Percentiles rank a stretch among this genome's conserved stretches.
phyloP scores from a whole-genome alignment of 495 filamentous ascomycete genomes.

The Trichoderma reesei region DNA sequence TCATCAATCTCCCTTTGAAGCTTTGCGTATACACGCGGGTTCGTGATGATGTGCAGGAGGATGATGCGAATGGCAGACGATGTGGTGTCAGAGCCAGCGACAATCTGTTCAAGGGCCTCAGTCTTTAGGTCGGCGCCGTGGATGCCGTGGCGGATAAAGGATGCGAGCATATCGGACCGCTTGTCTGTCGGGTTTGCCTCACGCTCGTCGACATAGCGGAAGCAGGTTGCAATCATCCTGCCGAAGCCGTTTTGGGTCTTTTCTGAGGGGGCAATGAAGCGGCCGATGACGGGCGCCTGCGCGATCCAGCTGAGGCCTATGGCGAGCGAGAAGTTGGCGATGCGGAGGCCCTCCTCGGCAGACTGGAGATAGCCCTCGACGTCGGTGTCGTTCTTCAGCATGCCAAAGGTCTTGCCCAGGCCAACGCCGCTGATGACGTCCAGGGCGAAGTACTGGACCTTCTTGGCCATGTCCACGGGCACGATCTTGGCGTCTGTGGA shows the following conservation, averaged over 20 bases:
- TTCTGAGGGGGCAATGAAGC: slow-evolving; percentile 14
- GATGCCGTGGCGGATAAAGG: slow-evolving; percentile 30
- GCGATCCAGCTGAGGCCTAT: slow-evolving; percentile 14
- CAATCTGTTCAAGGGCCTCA: slow-evolving; percentile 26
- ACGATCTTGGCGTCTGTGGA: slow-evolving; percentile 24
- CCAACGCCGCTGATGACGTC: slow-evolving; percentile 32
- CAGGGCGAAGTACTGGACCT: slow-evolving; percentile 29
- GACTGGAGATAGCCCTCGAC: slow-evolving; percentile 20
- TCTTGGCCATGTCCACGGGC: slow-evolving; percentile 37
- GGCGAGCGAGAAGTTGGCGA: slow-evolving; percentile 9
- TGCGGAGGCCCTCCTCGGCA: slow-evolving; percentile 16
- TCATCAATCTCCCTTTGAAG: slow-evolving; percentile 46
- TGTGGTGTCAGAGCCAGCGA: slow-evolving; percentile 53
- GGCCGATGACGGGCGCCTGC: slow-evolving; percentile 14
- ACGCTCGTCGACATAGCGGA: slow-evolving; percentile 24
- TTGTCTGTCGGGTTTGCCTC: slow-evolving; percentile 18
- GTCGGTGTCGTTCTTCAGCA: slow-evolving; percentile 25
- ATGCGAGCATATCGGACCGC: slow-evolving; percentile 25
- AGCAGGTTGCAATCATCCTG: slow-evolving; percentile 16
- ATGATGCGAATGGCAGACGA: slow-evolving; percentile 46
- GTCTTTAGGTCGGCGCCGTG: slow-evolving; percentile 18
- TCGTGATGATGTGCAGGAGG: slow-evolving; percentile 39
- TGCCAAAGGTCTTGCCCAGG: slow-evolving; percentile 29
- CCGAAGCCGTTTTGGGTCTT: slow-evolving; percentile 21
- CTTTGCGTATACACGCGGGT: slow-evolving; percentile 34